phyloP scores from a whole-genome alignment of 768 basidiomycete genomes.

The Pisolithus marmoratus region DNA sequence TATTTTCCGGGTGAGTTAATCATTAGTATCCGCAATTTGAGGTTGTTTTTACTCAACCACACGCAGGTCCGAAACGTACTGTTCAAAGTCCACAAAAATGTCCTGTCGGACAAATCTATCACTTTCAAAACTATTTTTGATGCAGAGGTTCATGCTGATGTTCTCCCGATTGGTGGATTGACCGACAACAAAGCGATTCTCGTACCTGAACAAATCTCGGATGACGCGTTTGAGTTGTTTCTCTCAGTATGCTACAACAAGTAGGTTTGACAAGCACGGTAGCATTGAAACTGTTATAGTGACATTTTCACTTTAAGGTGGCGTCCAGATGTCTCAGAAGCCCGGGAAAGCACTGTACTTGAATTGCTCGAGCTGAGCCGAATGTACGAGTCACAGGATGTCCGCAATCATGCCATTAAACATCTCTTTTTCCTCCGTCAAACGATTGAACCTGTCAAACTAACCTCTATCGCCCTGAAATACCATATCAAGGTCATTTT shows the following conservation, averaged over 20 bases:
- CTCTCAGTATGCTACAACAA: background rate
- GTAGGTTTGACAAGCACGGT: background rate
- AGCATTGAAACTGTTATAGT: background rate
- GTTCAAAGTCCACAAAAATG: background rate
- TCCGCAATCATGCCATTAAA: background rate
- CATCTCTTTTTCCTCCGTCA: background rate
- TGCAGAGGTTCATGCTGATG: no score
- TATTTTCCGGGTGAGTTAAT: background rate
- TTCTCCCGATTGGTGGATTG: no score
- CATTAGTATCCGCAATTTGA: no score
- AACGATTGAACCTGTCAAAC: background rate
- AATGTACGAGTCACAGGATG: background rate
- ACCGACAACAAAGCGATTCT: background rate
- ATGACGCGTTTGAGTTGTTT: background rate
- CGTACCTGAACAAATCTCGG: background rate
- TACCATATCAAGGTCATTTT: background rate
- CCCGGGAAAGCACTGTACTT: background rate
- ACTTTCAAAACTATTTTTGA: background rate
- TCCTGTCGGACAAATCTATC: background rate
- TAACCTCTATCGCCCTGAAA: background rate
- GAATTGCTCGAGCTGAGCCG: background rate
- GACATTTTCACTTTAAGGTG: background rate
- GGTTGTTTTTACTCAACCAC: background rate
- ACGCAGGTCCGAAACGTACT: background rate
- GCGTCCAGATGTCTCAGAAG: background rate